Evolutionary conservation across 768 basidiomycete genomes (phyloP), one percentile per base, ranked within the genome.

Genomic region (Daedaleopsis nitida): DNA sequence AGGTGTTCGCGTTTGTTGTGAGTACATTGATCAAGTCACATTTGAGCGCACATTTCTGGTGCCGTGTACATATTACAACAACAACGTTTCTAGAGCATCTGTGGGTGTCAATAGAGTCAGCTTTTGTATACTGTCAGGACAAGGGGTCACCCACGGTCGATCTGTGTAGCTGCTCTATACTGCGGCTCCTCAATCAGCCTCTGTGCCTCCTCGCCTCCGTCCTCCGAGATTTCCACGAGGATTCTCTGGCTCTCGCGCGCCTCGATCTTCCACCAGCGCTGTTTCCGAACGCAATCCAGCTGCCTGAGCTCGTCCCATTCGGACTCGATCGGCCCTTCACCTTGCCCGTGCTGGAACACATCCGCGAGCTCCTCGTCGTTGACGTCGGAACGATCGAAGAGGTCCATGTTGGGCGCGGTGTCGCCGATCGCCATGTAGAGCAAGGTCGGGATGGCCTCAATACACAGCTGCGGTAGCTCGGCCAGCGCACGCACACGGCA

Each of bases 251-350:
- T 34, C 5, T 43, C 19, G 5, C 45, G 23, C n/a, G 39, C 58
- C 21, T 27, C 52, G 2, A 59, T 13, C 14, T 45, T 43, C 58
- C 58, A 59, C 44, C 52, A 59, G 21, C 6, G 19, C 12, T 27
- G 23, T 10, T 27, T 52, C 24, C 39, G 7, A 17, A 58, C 21
- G 13, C 21, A 19, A 14, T 21, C 19, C 4, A 35, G 44, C 4
- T 24, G 44, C 58, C 58, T 14, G 35, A 59, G 50, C 44, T 53
- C 52, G 52, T 59, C 58, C 58, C 58, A 59, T 11, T 53, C 52
- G 14, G 21, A 19, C n/a, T 16, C 27, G 8, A 38, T 16, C 54
- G 13, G 27, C 27, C 27, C 54, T 19, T 45, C n/a, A 5, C 42
- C n/a, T 6, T 21, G 12, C 19, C 42, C 23, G 9, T 19, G 19